Evolutionary conservation across 2,329 filamentous ascomycete genomes (phyloP).

Genomic region (Epichloe baconii): DNA sequence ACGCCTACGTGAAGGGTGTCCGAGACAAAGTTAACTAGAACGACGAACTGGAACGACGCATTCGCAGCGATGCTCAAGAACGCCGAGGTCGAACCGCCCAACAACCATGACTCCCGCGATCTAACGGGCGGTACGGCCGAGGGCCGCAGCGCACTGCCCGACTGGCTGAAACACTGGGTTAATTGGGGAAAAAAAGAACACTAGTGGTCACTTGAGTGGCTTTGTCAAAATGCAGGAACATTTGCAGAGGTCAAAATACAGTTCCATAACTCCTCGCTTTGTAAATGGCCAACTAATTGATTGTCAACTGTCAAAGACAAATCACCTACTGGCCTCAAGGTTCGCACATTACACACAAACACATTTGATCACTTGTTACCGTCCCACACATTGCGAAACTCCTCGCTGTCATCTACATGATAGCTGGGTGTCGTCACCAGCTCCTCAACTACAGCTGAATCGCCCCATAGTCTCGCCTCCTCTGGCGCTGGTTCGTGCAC

Average conservation of each 20-base stretch:
- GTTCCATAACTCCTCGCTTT: constrained; percentile 17
- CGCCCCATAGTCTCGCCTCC: constrained; percentile 8
- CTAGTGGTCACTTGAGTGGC: too few relatives aligned
- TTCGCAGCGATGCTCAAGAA: too few relatives aligned
- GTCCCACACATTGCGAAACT: constrained; percentile 34
- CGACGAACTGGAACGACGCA: too few relatives aligned
- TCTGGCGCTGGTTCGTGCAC: constrained; percentile 5
- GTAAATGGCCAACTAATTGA: constrained; percentile 2
- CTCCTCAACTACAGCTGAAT: constrained; percentile 6
- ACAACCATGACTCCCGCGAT: too few relatives aligned
- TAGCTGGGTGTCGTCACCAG: constrained; percentile 11
- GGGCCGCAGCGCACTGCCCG: too few relatives aligned
- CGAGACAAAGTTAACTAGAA: too few relatives aligned
- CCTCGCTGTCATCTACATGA: constrained; percentile 25
- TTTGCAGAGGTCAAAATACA: background rate
- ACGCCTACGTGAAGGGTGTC: too few relatives aligned
- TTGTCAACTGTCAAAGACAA: background rate
- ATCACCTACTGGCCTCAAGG: background rate
- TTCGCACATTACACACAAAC: background rate
- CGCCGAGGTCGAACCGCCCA: too few relatives aligned
- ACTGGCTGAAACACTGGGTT: too few relatives aligned
- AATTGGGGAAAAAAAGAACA: background rate
- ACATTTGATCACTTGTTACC: background rate
- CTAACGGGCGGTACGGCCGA: too few relatives aligned
- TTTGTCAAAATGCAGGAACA: background rate